Evolutionary conservation across 2,329 filamentous ascomycete genomes (phyloP).

Genomic region (Fusarium sp.): DNA sequence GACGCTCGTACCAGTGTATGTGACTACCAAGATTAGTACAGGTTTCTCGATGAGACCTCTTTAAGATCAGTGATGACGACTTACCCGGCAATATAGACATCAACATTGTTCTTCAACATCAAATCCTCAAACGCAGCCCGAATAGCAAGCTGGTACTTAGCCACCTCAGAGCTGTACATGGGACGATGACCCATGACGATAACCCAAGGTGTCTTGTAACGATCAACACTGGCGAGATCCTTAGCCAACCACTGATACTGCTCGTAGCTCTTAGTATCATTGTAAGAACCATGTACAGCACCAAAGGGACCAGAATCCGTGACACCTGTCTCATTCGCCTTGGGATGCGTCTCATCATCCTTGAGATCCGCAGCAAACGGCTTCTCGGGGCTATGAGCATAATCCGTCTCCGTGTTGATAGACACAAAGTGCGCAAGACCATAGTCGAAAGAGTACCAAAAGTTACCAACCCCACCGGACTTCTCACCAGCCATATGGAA

Average conservation of each 20-base stretch:
- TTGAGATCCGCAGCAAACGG: neutral
- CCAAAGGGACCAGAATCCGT: conserved; percentile 4
- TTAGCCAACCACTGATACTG: conserved; percentile 11
- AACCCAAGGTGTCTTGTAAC: conserved; percentile 15
- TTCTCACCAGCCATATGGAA: conserved; percentile 8
- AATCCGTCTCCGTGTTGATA: conserved; percentile 5
- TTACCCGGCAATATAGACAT: conserved; percentile 9
- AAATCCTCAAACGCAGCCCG: neutral
- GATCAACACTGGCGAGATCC: neutral
- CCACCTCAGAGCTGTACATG: conserved; percentile 1
- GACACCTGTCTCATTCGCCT: neutral
- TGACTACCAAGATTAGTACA: neutral
- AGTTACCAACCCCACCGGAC: neutral
- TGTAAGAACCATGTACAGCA: neutral
- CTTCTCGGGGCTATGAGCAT: neutral
- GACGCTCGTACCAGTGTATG: conserved; percentile 14
- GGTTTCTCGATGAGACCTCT: too few relatives aligned
- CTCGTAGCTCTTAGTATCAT: neutral
- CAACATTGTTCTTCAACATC: neutral
- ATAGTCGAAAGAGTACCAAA: conserved; percentile 1
- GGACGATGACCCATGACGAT: conserved; percentile 5
- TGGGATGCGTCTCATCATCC: neutral
- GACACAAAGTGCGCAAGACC: conserved; percentile 9
- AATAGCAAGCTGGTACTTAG: neutral
- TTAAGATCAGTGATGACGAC: neutral